These are phyloP conservation scores for Leccinum ochraceum DNA, from an alignment of 768 basidiomycete species.

Conservation along the genomic window DNA sequence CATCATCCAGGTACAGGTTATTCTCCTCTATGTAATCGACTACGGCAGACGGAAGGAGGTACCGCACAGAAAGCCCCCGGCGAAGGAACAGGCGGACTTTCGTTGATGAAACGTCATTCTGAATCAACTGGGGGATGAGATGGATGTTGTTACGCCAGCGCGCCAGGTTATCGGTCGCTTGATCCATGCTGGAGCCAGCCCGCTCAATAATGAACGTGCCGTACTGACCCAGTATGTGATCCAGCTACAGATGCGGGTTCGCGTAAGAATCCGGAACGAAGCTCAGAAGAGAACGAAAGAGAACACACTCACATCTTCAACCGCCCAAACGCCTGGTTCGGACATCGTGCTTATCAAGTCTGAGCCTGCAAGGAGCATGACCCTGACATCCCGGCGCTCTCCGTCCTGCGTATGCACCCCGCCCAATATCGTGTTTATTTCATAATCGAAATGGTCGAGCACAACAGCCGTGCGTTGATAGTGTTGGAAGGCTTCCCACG, in stretches of 20 bases:
- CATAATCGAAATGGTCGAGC: constrained; percentile 94
- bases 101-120: constrained; percentile 96
- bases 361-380: constrained; percentile 97
- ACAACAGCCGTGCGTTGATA: constrained; percentile 98
- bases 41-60: constrained; percentile 87
- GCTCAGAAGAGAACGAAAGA: constrained; percentile 1
- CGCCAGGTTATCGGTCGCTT: constrained; percentile 72
- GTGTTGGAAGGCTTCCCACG: constrained; percentile 94
- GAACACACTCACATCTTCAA: constrained; percentile 75
- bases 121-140: constrained; percentile 91
- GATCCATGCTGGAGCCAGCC: constrained; percentile 89
- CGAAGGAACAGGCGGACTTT: constrained; percentile 84
- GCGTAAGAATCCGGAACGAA: constrained; percentile 16
- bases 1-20: constrained; percentile 72
- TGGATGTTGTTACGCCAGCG: constrained; percentile 84
- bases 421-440: constrained; percentile 84
- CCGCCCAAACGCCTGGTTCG: constrained; percentile 97
- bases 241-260: constrained; percentile 57
- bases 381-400: constrained; percentile 70
- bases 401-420: constrained; percentile 76
- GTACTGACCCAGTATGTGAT: constrained; percentile 94
- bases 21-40: constrained; percentile 94
- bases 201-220: constrained; percentile 95
- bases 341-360: constrained; percentile 98
- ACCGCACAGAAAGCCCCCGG: constrained; percentile 80